Base-by-base conservation (phyloP, 352 stramenopile genomes). In the Phytopythium delawarense region DNA sequence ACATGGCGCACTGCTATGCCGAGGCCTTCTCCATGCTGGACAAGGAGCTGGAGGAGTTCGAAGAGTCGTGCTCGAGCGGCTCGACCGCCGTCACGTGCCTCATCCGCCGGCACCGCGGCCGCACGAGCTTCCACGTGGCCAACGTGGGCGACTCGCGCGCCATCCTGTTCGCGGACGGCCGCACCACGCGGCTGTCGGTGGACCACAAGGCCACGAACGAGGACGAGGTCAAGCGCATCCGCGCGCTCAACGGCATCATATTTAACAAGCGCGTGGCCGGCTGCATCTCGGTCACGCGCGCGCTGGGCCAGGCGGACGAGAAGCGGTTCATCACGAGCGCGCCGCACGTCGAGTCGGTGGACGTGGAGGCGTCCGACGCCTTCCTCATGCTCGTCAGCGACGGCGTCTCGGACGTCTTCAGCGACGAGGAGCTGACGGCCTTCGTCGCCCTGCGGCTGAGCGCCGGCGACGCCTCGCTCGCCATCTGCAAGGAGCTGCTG, bases 321-420 rank as follows among this genome's bases (percentile, higher is more conserved):
- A 92, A 94, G 67, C 75, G 85, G 53, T 89, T 91, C 57, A 89
- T 94, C 62, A 89, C 76, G 21, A 75, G 78, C 51, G 65, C 76
- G 25, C 84, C 84, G 37, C 79, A 91, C 61, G 81, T 84, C 20
- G 67, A 69, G 44, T 88, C 78, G 25, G 66, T 85, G n/a, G 71
- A 83, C 20, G 72, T 91, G 18, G 69, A 71, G 28, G 65, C 64
- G 11, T 67, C 76, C 46, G 59, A 82, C 57, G 74, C 79, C 25
- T 92, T 91, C 64, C 71, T 94, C n/a, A 60, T 94, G 55, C 79
- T 94, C 62, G 75, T 84, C 30, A 94, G 82, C 48, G 84, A 94
- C 70, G 84, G 82, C 51, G 69, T 94, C 51, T 81, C 82, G 15
- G 84, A 94, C 50, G 82, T 91, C 32, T 89, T 91, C 37, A 74